Evolutionary conservation across 352 stramenopile species (phyloP), one percentile per base, ranked within the genome.

Genomic region (Peronosclerospora sorghi): DNA sequence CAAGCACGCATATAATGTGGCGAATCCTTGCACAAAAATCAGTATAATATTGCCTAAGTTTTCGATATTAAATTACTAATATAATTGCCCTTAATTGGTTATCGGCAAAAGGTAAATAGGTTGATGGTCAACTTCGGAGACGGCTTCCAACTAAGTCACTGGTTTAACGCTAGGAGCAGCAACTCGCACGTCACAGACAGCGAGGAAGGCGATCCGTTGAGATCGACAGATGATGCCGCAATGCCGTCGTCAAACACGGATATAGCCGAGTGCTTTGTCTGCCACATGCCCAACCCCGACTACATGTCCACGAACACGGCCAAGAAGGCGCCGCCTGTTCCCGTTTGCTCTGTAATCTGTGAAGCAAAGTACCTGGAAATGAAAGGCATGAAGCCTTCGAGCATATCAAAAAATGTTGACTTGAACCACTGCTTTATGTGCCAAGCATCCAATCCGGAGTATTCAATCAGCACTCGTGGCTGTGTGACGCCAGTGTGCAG

Each of bases 121-220:
- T 41, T 39, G 34, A 65, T 64, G 58, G 45, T 54, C 36, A 60
- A 56, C 56, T 61, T 82, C 35, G 66, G 62, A 36, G 69, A 83
- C 30, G 59, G 68, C 34, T 88, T 88, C 41, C 66, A 85, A 65
- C 64, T 88, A 26, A 85, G 74, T 56, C 73, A 79, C 66, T 89
- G 77, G 77, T 89, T 85, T 53, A 89, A 89, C 45, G 50, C 26
- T n/a, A 52, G 30, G n/a, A 47, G 29, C 34, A 68, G 45, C 38
- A 68, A 48, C 37, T 51, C 48, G 40, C 66, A 57, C 48, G 54
- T 46, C 34, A 78, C 51, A 1, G 56, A 63, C 32, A 83, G 56
- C 8, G 62, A 71, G 14, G 58, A 66, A 21, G 60, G 67, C 14
- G 68, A 80, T 29, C 48, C 44, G 14, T 45, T 41, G 5, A 51